These are phyloP conservation scores for Peronosclerospora sorghi DNA, from an alignment of 352 stramenopile genomes.

Conservation along the genomic window DNA sequence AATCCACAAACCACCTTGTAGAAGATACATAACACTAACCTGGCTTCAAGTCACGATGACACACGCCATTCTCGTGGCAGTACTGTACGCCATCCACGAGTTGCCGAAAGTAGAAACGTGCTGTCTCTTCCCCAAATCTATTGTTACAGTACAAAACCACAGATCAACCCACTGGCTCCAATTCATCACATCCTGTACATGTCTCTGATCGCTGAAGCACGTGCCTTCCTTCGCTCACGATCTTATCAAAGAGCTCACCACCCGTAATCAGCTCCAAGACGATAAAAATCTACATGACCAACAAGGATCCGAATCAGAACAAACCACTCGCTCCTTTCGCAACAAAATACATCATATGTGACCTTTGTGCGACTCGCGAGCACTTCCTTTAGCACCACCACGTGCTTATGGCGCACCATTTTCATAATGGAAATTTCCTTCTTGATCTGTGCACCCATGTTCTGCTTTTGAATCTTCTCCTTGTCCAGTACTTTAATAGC, in stretches of 20 bases:
- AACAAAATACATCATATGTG: not conserved
- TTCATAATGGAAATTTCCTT: constrained; percentile 99
- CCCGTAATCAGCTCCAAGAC: constrained; percentile 87
- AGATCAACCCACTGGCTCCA: constrained; percentile 11
- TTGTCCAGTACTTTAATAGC: constrained; percentile 98
- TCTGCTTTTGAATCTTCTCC: constrained; percentile 97
- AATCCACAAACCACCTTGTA: too few relatives aligned
- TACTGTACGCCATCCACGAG: constrained; percentile 95
- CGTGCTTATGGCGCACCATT: constrained; percentile 86
- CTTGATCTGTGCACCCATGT: constrained; percentile 97
- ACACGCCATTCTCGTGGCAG: constrained; percentile 95
- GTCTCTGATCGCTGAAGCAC: constrained; percentile 6
- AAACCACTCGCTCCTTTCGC: too few relatives aligned
- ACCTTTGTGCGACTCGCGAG: constrained; percentile 94
- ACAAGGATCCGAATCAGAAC: too few relatives aligned
- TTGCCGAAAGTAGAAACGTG: constrained; percentile 97
- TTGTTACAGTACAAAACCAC: not conserved
- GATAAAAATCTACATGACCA: constrained; percentile 88
- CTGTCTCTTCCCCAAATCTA: constrained; percentile 92
- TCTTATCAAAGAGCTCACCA: constrained; percentile 93
- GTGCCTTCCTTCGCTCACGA: constrained; percentile 87
- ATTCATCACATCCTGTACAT: constrained; percentile 2
- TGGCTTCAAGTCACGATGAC: constrained; percentile 94
- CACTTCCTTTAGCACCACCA: constrained; percentile 84
- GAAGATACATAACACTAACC: constrained; percentile 24